Evolutionary conservation across 441 rosid species (phyloP).

Genomic region (Macaranga tanarius): DNA sequence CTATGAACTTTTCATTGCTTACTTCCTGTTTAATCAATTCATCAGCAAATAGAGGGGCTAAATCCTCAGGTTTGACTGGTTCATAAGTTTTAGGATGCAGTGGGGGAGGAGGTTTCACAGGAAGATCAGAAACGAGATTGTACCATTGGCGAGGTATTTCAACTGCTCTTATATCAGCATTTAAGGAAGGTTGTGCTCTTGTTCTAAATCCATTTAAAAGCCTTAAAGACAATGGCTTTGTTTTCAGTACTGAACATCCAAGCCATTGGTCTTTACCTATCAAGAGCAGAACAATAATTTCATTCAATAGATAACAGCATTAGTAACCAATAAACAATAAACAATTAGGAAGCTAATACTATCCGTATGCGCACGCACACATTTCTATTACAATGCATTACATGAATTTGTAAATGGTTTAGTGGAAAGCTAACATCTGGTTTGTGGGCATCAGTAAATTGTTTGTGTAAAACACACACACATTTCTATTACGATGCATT

Average conservation of each 20-base stretch:
- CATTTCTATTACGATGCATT: neutral
- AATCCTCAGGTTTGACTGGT: constrained; percentile 72
- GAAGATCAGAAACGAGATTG: constrained; percentile 75
- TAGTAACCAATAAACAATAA: neutral
- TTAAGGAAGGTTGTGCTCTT: constrained; percentile 29
- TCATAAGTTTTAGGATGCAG: constrained; percentile 76
- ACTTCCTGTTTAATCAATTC: constrained; percentile 86
- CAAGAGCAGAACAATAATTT: neutral
- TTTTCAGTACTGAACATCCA: constrained; percentile 24
- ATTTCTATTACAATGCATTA: neutral
- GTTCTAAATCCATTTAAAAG: constrained; percentile 29
- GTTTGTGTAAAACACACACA: no score
- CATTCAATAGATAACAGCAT: neutral
- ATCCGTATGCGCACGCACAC: no score
- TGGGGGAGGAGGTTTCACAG: constrained; percentile 77
- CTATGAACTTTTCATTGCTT: constrained; percentile 61
- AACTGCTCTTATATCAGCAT: constrained; percentile 27
- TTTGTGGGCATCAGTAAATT: no score
- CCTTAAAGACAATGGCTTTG: constrained; percentile 19
- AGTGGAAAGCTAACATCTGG: no score
- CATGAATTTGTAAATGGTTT: no score
- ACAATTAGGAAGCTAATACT: neutral
- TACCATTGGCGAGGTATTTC: constrained; percentile 81
- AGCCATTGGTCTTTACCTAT: constrained; percentile 28
- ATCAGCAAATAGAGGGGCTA: constrained; percentile 72